These are phyloP conservation scores for Trifolium subterraneum DNA, from an alignment of 306 rosid species.

Conservation along the genomic window DNA sequence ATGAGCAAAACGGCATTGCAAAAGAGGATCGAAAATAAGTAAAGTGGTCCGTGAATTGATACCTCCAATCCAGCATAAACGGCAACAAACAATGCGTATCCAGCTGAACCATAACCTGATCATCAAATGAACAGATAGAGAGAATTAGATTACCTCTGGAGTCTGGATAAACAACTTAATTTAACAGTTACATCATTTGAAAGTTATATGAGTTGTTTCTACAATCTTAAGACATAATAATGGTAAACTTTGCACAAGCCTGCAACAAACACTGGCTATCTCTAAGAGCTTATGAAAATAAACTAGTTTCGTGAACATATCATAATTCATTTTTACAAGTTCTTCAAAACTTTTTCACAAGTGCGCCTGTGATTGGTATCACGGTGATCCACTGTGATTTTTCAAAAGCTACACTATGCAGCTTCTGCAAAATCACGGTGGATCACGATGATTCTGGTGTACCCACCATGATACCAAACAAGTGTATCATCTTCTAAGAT, in stretches of 20 bases:
- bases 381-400: no score
- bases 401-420: no score
- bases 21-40: constrained; percentile 32
- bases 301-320: not conserved
- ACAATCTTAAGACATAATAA: not conserved
- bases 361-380: no score
- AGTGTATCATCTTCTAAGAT: no score
- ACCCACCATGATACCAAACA: no score
- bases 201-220: not conserved
- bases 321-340: not conserved
- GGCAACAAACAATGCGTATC: constrained; percentile 90
- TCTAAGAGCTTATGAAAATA: not conserved
- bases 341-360: not conserved
- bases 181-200: not conserved
- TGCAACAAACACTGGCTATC: not conserved
- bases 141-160: not conserved
- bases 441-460: no score
- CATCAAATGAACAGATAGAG: constrained; percentile 30
- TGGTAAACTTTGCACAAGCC: not conserved
- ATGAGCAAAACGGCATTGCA: not conserved
- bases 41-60: constrained; percentile 36
- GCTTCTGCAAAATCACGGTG: no score
- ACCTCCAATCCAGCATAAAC: constrained; percentile 98
- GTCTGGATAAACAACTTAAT: not conserved
- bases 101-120: constrained; percentile 95